Evolutionary conservation across 2,329 filamentous ascomycete species (phyloP).

Genomic region (Coniochaeta hoffmannii): DNA sequence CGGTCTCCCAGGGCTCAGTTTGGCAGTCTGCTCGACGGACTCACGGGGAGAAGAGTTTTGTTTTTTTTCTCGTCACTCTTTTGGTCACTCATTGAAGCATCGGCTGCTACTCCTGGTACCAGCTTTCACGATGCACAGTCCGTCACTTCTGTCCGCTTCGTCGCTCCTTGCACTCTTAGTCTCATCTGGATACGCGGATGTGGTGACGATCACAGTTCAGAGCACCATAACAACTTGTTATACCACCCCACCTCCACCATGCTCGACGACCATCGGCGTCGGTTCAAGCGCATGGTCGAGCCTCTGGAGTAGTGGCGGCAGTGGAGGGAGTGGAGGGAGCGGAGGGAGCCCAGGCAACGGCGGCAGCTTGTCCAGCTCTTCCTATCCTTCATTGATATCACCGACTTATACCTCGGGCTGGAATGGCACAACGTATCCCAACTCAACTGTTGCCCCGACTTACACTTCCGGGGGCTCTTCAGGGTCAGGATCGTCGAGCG

Average conservation of each 20-base stretch:
- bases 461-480: neutral
- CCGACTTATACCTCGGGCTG: neutral
- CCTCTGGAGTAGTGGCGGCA: neutral
- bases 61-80: neutral
- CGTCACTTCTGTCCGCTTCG: slow-evolving; percentile 10
- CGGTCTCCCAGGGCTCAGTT: neutral
- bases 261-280: neutral
- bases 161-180: slow-evolving; percentile 10
- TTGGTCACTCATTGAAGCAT: neutral
- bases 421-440: neutral
- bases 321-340: neutral
- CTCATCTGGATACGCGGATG: neutral
- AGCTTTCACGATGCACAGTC: slow-evolving; percentile 13
- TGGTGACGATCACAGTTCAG: slow-evolving; percentile 3
- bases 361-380: neutral
- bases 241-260: slow-evolving; percentile 6
- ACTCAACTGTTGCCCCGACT: neutral
- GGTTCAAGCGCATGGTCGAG: neutral
- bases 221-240: slow-evolving; percentile 10
- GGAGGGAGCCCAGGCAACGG: neutral
- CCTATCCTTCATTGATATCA: neutral
- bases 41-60: neutral
- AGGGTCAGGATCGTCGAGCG: neutral
- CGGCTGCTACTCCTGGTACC: neutral
- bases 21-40: neutral